Conservation (phyloP, 2,329 filamentous ascomycete genomes). For the Akanthomyces muscarius region DNA sequence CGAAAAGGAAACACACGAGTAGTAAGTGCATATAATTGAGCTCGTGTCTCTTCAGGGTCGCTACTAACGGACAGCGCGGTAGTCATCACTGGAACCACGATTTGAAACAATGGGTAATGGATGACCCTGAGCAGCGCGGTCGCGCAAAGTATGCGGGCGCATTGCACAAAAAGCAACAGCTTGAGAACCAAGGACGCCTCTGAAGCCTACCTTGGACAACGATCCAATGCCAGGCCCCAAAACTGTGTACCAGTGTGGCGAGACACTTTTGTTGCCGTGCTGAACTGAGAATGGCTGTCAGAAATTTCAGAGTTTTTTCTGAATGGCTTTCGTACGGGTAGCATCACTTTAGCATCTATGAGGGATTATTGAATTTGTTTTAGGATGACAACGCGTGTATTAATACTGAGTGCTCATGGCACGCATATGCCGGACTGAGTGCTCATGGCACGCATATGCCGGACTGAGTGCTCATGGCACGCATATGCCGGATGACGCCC, state of each 20-base stretch:
- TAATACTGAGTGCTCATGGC: too few relatives aligned
- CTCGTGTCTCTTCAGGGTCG: not conserved
- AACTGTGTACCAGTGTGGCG: not conserved
- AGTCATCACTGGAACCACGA: constrained; percentile 60
- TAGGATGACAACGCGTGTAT: too few relatives aligned
- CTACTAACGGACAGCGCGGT: not conserved
- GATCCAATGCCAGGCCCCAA: not conserved
- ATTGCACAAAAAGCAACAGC: constrained; percentile 16
- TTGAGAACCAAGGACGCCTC: not conserved
- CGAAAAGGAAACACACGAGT: constrained; percentile 56
- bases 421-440: not conserved
- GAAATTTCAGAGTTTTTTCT: not conserved
- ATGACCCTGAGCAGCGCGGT: constrained; percentile 27
- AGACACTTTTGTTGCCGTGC: not conserved
- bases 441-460: not conserved
- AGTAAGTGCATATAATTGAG: constrained; percentile 43
- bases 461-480: too few relatives aligned
- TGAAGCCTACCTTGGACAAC: not conserved
- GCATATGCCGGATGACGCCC: not conserved
- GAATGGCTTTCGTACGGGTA: not conserved
- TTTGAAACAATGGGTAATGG: constrained; percentile 56
- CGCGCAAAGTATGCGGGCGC: constrained; percentile 21
- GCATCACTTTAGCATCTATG: not conserved
- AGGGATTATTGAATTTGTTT: not conserved
- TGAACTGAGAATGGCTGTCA: not conserved